Percentiles rank a stretch among this genome's conserved stretches.
phyloP scores from a whole-genome alignment of 768 basidiomycete genomes.

The Termitomyces bulborhizus region DNA sequence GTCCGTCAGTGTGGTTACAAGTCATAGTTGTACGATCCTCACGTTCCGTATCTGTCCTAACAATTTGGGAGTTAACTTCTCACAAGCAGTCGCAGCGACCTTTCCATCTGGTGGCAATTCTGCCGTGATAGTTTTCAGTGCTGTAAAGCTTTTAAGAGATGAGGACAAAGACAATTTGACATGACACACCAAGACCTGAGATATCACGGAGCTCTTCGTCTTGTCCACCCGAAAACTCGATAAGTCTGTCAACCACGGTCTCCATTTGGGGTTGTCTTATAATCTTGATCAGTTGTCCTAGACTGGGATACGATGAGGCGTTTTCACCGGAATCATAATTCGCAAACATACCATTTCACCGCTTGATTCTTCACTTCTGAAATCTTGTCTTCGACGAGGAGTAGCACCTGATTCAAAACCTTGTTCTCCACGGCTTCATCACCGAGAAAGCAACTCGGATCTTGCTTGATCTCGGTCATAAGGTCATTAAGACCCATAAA shows the following conservation, averaged over 20 bases:
- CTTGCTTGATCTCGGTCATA: constrained; percentile 80
- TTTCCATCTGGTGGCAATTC: constrained; percentile 82
- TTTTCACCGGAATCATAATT: neutral
- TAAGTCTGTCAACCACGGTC: constrained; percentile 82
- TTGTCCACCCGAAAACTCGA: constrained; percentile 76
- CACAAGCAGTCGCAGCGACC: constrained; percentile 73
- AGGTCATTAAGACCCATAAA: constrained; percentile 97
- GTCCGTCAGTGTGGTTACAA: neutral
- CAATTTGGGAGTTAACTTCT: constrained; percentile 79
- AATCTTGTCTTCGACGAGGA: constrained; percentile 89
- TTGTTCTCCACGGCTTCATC: constrained; percentile 86
- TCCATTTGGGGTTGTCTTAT: constrained; percentile 80
- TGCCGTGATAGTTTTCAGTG: constrained; percentile 90
- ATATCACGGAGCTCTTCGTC: constrained; percentile 95
- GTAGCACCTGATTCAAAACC: constrained; percentile 77
- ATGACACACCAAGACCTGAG: constrained; percentile 72
- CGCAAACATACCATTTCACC: constrained; percentile 73
- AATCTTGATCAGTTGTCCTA: constrained; percentile 88
- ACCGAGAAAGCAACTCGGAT: constrained; percentile 67
- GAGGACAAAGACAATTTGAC: neutral
- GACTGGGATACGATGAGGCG: constrained; percentile 34
- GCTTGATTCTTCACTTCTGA: constrained; percentile 98
- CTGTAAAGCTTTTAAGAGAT: constrained; percentile 30
- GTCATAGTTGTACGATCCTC: constrained; percentile 12
- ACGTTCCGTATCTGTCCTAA: constrained; percentile 77